Evolutionary conservation across 2,329 filamentous ascomycete genomes (phyloP).

Genomic region (Leptodontidium sp.): DNA sequence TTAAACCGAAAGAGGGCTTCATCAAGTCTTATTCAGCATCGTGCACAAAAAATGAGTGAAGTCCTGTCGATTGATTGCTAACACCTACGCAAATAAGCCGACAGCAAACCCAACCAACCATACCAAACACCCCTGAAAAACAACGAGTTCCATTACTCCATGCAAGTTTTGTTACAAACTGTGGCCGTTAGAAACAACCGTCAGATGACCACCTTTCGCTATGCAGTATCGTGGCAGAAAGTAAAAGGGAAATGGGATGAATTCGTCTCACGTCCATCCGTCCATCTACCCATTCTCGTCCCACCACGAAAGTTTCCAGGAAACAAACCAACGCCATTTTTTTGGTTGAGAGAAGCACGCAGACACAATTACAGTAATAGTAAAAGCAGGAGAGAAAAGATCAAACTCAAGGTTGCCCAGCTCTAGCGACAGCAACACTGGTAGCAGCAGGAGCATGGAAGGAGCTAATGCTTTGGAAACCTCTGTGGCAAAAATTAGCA

Average conservation of each 20-base stretch:
- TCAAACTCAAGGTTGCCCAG: constrained; percentile 19
- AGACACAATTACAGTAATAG: not conserved
- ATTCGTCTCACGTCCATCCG: not conserved
- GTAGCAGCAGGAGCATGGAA: constrained; percentile 56
- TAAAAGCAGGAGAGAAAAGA: not conserved
- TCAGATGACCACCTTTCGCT: constrained; percentile 15
- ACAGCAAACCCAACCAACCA: constrained; percentile 10
- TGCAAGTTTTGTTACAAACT: constrained; percentile 18
- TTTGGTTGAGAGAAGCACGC: constrained; percentile 11
- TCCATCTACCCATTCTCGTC: not conserved
- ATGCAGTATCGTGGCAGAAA: constrained; percentile 13
- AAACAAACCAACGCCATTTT: constrained; percentile 11
- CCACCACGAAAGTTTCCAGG: not conserved
- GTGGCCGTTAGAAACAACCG: constrained; percentile 15
- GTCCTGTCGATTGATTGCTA: constrained; percentile 1
- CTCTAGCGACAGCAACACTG: constrained; percentile 31
- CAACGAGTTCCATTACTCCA: constrained; percentile 15
- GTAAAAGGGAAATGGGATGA: constrained; percentile 1
- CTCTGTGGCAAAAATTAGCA: constrained; percentile 50
- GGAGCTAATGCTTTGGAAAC: constrained; percentile 70
- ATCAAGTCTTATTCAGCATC: not conserved
- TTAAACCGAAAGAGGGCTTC: too few species aligned
- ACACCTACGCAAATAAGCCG: not conserved
- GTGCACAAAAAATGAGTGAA: not conserved
- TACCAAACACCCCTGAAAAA: not conserved